A percentile compares a stretch with the other conserved stretches of the same genome.
These are phyloP conservation scores for Lepidium campestre DNA, from an alignment of 441 rosid genomes.

Conservation along the genomic window DNA sequence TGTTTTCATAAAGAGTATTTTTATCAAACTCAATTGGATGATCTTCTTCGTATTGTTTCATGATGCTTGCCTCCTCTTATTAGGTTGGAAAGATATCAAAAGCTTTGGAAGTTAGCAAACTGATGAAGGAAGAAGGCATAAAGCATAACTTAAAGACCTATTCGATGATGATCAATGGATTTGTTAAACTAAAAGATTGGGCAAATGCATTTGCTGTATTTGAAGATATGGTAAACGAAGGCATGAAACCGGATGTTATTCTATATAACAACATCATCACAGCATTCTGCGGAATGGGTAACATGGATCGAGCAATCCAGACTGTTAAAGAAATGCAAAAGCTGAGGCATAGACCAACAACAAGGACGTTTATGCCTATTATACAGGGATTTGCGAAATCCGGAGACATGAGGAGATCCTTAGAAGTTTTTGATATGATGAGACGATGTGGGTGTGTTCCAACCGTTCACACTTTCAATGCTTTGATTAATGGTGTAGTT, in stretches of 20 bases:
- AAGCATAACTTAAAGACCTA: conserved; percentile 91
- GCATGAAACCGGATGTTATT: conserved; percentile 83
- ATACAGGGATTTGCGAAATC: conserved; percentile 75
- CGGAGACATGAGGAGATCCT: conserved; percentile 75
- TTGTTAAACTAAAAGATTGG: conserved; percentile 88
- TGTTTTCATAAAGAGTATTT: neutral
- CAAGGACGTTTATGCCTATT: conserved; percentile 90
- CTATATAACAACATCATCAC: conserved; percentile 78
- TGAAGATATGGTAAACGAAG: conserved; percentile 72
- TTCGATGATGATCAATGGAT: conserved; percentile 93
- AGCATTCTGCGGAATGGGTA: conserved; percentile 98
- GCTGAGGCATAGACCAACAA: conserved; percentile 72
- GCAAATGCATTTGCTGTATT: conserved; percentile 85
- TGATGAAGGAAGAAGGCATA: conserved; percentile 67
- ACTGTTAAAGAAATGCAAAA: conserved; percentile 87
- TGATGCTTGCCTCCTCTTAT: conserved; percentile 13
- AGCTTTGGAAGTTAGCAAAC: conserved; percentile 78
- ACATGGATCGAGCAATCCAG: conserved; percentile 82
- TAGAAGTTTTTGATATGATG: conserved; percentile 86
- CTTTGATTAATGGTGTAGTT: conserved; percentile 83
- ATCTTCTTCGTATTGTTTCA: neutral
- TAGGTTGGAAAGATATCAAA: conserved; percentile 83
- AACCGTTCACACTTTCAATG: conserved; percentile 87
- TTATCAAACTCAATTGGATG: neutral
- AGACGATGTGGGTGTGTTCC: conserved; percentile 90